Conservation (phyloP, 768 basidiomycete species). For the Hygrophoropsis aurantiaca region DNA sequence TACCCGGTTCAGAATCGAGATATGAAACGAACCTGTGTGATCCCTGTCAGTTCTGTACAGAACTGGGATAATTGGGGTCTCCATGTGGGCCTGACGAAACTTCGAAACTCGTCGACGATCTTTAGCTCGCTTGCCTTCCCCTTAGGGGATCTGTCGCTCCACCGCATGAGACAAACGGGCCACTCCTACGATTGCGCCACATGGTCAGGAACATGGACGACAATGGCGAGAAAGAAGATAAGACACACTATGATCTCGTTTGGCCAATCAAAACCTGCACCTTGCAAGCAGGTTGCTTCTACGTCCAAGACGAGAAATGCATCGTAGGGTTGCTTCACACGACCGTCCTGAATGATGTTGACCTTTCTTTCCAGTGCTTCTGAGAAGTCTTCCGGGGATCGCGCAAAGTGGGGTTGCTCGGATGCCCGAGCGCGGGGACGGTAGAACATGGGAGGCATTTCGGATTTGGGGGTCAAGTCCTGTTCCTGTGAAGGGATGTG, state of each 20-base stretch:
- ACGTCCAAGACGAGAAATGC: conserved; percentile 88
- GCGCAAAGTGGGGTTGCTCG: conserved; percentile 5
- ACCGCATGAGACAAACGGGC: conserved; percentile 85
- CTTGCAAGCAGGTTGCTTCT: conserved; percentile 77
- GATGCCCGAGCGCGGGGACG: conserved; percentile 7
- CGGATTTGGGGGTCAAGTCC: background rate
- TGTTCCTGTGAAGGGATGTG: background rate
- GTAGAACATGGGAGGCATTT: conserved; percentile 20
- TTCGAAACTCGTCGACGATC: conserved; percentile 80
- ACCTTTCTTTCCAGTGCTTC: conserved; percentile 1
- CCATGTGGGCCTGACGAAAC: conserved; percentile 89
- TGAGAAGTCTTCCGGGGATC: conserved; percentile 2
- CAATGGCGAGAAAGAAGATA: conserved; percentile 5
- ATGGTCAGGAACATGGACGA: conserved; percentile 7
- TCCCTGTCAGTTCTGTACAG: conserved; percentile 86
- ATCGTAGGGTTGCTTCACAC: conserved; percentile 56
- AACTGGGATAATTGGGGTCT: conserved; percentile 77
- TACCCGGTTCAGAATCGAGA: conserved; percentile 6
- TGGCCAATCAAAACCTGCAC: conserved; percentile 74
- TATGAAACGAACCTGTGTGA: conserved; percentile 72
- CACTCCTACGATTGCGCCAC: conserved; percentile 63
- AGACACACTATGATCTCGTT: conserved; percentile 92
- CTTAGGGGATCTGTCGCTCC: conserved; percentile 62
- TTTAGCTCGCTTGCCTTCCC: conserved; percentile 58
- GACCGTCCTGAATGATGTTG: conserved; percentile 11